These are phyloP conservation scores for Colletotrichum sp. DNA, from an alignment of 2,329 filamentous ascomycete species.

Conservation along the genomic window DNA sequence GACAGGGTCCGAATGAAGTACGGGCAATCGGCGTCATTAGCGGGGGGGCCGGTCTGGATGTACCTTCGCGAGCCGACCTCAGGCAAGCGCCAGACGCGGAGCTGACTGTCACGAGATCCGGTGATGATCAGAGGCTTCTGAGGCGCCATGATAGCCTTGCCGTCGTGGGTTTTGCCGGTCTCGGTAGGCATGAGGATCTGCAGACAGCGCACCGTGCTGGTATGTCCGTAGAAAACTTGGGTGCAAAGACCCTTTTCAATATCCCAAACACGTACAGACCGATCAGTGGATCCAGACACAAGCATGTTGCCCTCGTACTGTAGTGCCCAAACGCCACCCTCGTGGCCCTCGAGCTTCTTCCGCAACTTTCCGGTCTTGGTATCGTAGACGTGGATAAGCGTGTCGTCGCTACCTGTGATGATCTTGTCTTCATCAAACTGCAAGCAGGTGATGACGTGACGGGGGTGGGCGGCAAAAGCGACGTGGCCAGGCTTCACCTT, in stretches of 20 bases:
- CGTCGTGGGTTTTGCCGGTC: constrained; percentile 73
- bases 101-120: constrained; percentile 90
- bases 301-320: constrained; percentile 96
- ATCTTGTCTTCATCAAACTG: constrained; percentile 99
- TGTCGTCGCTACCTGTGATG: constrained; percentile 95
- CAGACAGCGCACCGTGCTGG: constrained; percentile 93
- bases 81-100: constrained; percentile 93
- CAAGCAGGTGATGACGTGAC: constrained; percentile 95
- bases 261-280: constrained; percentile 99
- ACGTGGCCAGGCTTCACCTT: constrained; percentile 87
- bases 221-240: constrained; percentile 96
- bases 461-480: constrained; percentile 93
- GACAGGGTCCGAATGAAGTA: constrained; percentile 90
- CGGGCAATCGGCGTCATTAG: constrained; percentile 81
- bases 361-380: constrained; percentile 90
- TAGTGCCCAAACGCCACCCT: constrained; percentile 96
- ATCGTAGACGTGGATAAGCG: constrained; percentile 96
- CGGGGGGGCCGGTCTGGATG: constrained; percentile 78
- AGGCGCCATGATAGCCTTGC: constrained; percentile 84
- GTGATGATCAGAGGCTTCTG: constrained; percentile 97
- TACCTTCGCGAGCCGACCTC: constrained; percentile 78
- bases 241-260: constrained; percentile 92
- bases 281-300: constrained; percentile 94
- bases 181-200: constrained; percentile 91
- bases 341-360: constrained; percentile 87